These are phyloP conservation scores for Fusarium siculi DNA, from an alignment of 2,329 filamentous ascomycete genomes.

Conservation along the genomic window DNA sequence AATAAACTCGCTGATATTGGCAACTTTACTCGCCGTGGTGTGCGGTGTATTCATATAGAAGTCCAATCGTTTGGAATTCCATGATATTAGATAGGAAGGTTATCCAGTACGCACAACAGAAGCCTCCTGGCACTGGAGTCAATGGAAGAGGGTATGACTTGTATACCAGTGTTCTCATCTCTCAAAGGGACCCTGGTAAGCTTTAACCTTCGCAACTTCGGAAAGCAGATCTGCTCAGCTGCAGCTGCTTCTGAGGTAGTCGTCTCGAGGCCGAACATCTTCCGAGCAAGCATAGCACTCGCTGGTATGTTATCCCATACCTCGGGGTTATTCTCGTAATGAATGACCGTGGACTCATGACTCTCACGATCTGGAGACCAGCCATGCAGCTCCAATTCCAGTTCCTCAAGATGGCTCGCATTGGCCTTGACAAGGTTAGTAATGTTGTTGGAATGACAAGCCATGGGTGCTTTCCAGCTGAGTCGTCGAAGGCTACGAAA, in stretches of 20 bases:
- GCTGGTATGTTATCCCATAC: neutral
- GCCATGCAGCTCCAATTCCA: neutral
- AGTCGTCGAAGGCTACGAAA: neutral
- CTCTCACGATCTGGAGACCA: neutral
- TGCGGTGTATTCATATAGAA: neutral
- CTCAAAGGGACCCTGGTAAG: neutral
- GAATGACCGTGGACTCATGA: neutral
- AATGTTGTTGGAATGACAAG: neutral
- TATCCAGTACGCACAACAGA: neutral
- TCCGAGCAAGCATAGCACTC: neutral
- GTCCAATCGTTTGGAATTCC: neutral
- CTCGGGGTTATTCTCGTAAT: fast-evolving
- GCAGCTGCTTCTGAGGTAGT: fast-evolving
- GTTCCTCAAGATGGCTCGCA: fast-evolving
- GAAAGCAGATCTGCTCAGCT: fast-evolving
- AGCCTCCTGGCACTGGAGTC: fast-evolving
- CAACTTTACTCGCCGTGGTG: no score
- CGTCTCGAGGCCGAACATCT: neutral
- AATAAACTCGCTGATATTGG: no score
- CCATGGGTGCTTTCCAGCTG: neutral
- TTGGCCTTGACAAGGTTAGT: neutral
- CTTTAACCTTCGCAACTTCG: neutral
- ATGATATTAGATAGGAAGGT: neutral
- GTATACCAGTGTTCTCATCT: neutral
- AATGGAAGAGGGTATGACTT: fast-evolving